These are phyloP conservation scores for Golubevia sp. DNA, from an alignment of 1,284 basidiomycete species.

Conservation along the genomic window DNA sequence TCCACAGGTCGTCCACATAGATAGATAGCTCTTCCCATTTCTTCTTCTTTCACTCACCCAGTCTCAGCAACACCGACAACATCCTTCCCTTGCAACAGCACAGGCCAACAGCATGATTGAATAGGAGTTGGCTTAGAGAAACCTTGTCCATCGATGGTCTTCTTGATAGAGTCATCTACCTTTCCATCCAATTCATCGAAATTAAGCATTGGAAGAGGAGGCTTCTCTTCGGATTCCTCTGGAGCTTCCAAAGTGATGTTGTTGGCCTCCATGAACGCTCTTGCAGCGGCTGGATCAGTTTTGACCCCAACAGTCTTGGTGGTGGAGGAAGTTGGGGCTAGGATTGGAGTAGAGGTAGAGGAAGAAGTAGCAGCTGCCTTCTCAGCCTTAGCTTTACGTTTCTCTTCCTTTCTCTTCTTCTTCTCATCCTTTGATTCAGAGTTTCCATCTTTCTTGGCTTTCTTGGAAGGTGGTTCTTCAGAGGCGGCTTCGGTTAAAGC, in stretches of 20 bases:
- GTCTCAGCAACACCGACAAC: constrained; percentile 98
- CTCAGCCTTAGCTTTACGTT: constrained; percentile 13
- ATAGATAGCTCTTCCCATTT: background rate
- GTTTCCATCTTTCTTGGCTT: background rate
- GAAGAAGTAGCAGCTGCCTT: constrained; percentile 4
- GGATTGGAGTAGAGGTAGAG: constrained; percentile 1
- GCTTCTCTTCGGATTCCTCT: constrained; percentile 63
- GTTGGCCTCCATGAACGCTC: constrained; percentile 47
- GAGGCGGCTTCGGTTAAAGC: constrained; percentile 1
- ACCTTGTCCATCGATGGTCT: constrained; percentile 68
- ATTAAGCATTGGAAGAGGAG: constrained; percentile 69
- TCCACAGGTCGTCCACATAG: too few species aligned
- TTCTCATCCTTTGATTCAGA: constrained; percentile 17
- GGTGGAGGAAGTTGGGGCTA: constrained; percentile 13
- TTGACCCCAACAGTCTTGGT: constrained; percentile 66
- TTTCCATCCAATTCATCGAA: constrained; percentile 76
- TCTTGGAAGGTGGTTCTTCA: background rate
- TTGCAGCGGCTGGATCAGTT: constrained; percentile 61
- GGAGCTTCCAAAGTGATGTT: constrained; percentile 58
- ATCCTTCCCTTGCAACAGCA: constrained; percentile 78
- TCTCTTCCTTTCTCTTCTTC: constrained; percentile 34
- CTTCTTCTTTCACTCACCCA: constrained; percentile 72
- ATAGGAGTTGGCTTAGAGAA: constrained; percentile 94
- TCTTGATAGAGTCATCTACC: constrained; percentile 67
- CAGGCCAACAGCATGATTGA: constrained; percentile 94